Base-by-base conservation (phyloP, 2,329 filamentous ascomycete species). In the Myriosclerotinia scirpicola region DNA sequence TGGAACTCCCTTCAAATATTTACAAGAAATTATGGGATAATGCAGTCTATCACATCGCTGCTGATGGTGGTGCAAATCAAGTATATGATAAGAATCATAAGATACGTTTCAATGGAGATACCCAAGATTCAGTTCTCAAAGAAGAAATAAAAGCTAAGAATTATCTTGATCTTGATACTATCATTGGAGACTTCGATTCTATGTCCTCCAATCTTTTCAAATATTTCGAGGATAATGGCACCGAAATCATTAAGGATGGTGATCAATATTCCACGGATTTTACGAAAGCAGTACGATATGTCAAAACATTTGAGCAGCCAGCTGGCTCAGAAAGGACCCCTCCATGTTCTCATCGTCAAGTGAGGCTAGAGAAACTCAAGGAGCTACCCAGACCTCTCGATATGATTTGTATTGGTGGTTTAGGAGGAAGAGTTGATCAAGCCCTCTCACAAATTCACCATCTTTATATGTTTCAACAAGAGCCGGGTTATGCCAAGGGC, bases 181-280 rank as follows among this genome's bases (percentile, higher is more conserved):
- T 99, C 69, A 87, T 96, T 72, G 95, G 95, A 56, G 95, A 99
- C 76, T 84, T 99, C 12, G 95, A 99, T 79, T 97, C 94, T 5
- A 81, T 98, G 22, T 80, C 80, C 3, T 81, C 85, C 12, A 79
- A 85, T 15, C 84, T 90, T 14, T 82, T 83, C 63, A 74, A 82
- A n/a, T 81, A 84, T 44, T 79, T 81, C 30, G 63, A 77, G 75
- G 20, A 75, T 65, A 26, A 77, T 76, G 77, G 81, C 38, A 84
- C 92, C 2, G 75, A 82, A 15, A 82, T 98, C 64, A 83, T 92
- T 70, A 81, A 87, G 72, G 87, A 94, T 70, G 77, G 82, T n/a
- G 91, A 96, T 75, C 92, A 98, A 78, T 86, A 96, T 72, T 90
- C 89, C 26, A 97, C 95, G 38, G 95, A 99, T 77, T 97, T 98